Conservation (phyloP, 352 stramenopile genomes). For the Globisporangium abappressorium region DNA sequence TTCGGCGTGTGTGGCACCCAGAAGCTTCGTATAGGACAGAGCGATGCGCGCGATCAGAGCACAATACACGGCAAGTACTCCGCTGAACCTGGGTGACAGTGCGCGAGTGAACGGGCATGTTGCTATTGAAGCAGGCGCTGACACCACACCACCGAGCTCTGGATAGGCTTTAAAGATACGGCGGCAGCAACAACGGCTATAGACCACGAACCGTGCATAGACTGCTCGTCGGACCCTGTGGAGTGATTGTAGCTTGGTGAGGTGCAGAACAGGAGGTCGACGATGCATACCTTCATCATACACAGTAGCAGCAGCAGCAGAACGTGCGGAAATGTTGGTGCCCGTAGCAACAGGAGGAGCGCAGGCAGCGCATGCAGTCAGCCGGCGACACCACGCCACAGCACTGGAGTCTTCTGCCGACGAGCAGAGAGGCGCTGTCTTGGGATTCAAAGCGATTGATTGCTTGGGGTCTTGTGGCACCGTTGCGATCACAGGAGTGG, state of each 20-base stretch:
- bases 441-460: neutral
- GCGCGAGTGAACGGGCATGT: too few relatives aligned
- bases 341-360: neutral
- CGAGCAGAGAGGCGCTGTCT: neutral
- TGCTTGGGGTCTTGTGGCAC: neutral
- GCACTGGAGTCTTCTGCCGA: neutral
- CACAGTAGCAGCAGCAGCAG: too few relatives aligned
- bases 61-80: too few relatives aligned
- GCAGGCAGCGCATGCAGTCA: neutral
- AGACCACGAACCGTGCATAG: too few relatives aligned
- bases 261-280: neutral
- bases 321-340: neutral
- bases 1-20: too few relatives aligned
- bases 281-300: neutral
- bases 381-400: neutral
- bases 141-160: too few relatives aligned
- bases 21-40: too few relatives aligned
- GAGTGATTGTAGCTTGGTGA: neutral
- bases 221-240: neutral
- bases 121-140: too few relatives aligned
- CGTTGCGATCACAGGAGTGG: neutral
- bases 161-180: too few relatives aligned
- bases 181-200: too few relatives aligned
- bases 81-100: too few relatives aligned
- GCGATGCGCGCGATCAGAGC: too few relatives aligned